Base-by-base conservation (phyloP, 768 basidiomycete species). In the Pholiota microspora region DNA sequence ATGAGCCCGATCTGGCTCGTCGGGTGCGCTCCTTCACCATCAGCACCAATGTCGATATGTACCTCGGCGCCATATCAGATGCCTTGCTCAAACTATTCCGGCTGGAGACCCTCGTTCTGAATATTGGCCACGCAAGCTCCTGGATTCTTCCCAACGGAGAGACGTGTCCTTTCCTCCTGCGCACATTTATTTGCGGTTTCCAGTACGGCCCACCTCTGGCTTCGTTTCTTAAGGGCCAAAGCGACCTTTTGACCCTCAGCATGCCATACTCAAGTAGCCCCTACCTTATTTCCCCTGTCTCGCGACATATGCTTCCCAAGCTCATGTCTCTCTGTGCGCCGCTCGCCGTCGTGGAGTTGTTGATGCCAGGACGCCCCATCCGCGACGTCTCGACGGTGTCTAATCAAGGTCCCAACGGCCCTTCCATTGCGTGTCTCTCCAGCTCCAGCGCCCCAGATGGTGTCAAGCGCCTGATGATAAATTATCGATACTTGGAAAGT, bases 61-160 rank as follows among this genome's bases (percentile, higher is more conserved):
- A 55, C 31, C 62, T 64, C 45, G 64, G 64, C 7, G 54, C 56
- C 18, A 65, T 65, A 40, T 53, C 63, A 45, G 62, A 67, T 24
- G 59, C 58, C 2, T 49, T 67, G 16, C 53, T 57, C 28, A 55
- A 57, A 21, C 60, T 64, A 15, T 57, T 59, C 16, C 60, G 62
- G 4, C 64, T 67, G 21, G 53, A 53, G 15, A 61, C 62, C n/a
- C 64, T 67, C 18, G 53, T 62, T 23, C 54, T 67, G 3, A 55
- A 54, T 46, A 61, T 67, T 31, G 61, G 62, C 7, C 45, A 35
- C 18, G 47, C 59, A 46, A 55, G 59, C 38, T 59, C 62, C 2
- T 67, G 66, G 66, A 61, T 65, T 36, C 62, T 67, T 8, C 66
- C 66, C 23, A 51, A 36, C 12, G 45, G 35, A 12, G 47, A 55